Base-by-base conservation (phyloP, 208 protist genomes). In the Trypanosoma scelopori region DNA sequence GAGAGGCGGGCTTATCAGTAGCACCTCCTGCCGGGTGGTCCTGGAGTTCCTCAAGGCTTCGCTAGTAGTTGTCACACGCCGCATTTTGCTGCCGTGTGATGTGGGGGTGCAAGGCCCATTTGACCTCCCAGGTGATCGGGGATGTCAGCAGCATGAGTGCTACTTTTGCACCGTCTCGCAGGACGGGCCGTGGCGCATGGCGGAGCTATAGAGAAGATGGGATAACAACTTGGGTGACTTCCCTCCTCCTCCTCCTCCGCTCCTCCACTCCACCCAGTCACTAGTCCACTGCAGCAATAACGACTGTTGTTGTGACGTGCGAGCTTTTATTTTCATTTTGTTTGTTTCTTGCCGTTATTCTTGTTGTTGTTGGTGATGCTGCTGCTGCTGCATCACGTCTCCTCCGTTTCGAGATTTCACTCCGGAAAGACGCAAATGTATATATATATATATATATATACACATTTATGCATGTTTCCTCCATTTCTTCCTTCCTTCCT, bases 1-100 rank as follows among this genome's bases (percentile, higher is more conserved):
- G 56, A 52, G 49, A 27, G 81, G 72, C 46, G 84, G 86, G 15
- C 52, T 95, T 16, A 62, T 89, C 20, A 87, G 89, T 55, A 51
- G 22, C 11, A 71, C 75, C 18, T 71, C 79, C 25, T 78, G 83
- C 51, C 45, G 60, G 49, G 63, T 71, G 12, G 89, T 67, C 27
- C 27, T 95, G 20, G 62, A 72, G 1, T 84, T 82, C 68, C 74
- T 95, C 28, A 55, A 85, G 28, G 28, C 46, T 13, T 76, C 70
- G 12, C 32, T 65, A 13, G 70, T 76, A 2, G 46, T 76, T 49
- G 48, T 49, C 1, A 16, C 41, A 23, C 70, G 62, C 9, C 35
- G 56, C n/a, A 25, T 66, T 48, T 13, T 67, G 28, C 22, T 60
- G 32, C 30, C 57, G 1, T 47, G 30, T 47, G 37, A 45, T 9